These are phyloP conservation scores for Hymenoscyphus fraxineus DNA, from an alignment of 2,329 filamentous ascomycete species.

Conservation along the genomic window DNA sequence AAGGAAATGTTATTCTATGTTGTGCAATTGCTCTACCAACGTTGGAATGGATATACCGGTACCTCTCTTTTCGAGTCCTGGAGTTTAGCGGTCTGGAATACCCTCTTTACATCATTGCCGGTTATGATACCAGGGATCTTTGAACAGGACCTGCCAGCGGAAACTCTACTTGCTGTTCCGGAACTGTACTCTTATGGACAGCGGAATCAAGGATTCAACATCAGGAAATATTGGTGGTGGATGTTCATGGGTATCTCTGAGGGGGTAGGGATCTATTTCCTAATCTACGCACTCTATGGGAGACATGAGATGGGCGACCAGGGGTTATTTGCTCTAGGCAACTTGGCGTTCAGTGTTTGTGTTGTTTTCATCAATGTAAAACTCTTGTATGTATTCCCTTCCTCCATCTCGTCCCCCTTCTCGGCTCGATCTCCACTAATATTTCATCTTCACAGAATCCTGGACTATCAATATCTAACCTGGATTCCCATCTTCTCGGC, in stretches of 20 bases:
- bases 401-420: slow-evolving; percentile 35
- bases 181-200: slow-evolving; percentile 86
- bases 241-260: slow-evolving; percentile 69
- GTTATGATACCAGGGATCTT: slow-evolving; percentile 87
- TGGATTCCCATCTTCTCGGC: slow-evolving; percentile 56
- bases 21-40: slow-evolving; percentile 76
- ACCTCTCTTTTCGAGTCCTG: slow-evolving; percentile 84
- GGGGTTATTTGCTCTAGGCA: slow-evolving; percentile 71
- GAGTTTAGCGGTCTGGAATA: slow-evolving; percentile 85
- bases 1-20: slow-evolving; percentile 79
- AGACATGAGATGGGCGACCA: slow-evolving; percentile 43
- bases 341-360: slow-evolving; percentile 64
- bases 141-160: slow-evolving; percentile 77
- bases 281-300: slow-evolving; percentile 61
- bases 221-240: slow-evolving; percentile 73
- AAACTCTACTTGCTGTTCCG: slow-evolving; percentile 80
- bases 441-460: slow-evolving; percentile 43
- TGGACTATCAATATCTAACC: slow-evolving; percentile 77
- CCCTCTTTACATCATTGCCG: slow-evolving; percentile 80
- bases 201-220: slow-evolving; percentile 70
- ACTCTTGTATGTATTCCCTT: slow-evolving; percentile 52
- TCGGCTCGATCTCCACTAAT: slow-evolving; percentile 49
- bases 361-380: slow-evolving; percentile 72
- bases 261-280: slow-evolving; percentile 72
- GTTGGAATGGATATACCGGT: slow-evolving; percentile 80